Evolutionary conservation across 352 stramenopile species (phyloP).

Genomic region (Phytophthora pisi): DNA sequence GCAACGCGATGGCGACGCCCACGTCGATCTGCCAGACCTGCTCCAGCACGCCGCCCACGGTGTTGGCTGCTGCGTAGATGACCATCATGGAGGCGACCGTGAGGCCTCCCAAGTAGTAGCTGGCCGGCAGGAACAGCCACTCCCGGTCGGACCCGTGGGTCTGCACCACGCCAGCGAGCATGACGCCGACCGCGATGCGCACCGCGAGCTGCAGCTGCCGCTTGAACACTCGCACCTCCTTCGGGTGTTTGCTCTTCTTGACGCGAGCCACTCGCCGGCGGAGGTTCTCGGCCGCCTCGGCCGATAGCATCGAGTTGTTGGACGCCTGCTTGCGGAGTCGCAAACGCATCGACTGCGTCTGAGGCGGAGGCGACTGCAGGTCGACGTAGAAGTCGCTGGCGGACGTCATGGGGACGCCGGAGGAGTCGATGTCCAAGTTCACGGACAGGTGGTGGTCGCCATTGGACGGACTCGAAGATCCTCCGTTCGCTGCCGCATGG

Average conservation of each 20-base stretch:
- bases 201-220: constrained; percentile 47
- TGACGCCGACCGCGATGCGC: constrained; percentile 64
- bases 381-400: constrained; percentile 35
- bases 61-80: constrained; percentile 67
- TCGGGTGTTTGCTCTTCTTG: constrained; percentile 55
- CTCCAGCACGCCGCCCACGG: constrained; percentile 62
- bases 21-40: constrained; percentile 79
- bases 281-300: constrained; percentile 20
- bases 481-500: constrained; percentile 14
- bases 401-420: constrained; percentile 22
- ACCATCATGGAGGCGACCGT: constrained; percentile 72
- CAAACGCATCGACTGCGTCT: constrained; percentile 48
- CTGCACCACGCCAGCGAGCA: constrained; percentile 63
- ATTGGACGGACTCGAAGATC: constrained; percentile 13
- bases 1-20: constrained; percentile 68
- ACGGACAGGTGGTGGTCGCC: constrained; percentile 26
- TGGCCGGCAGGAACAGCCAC: constrained; percentile 65
- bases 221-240: constrained; percentile 46
- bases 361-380: constrained; percentile 31
- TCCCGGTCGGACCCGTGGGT: constrained; percentile 45
- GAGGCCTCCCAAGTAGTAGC: constrained; percentile 74
- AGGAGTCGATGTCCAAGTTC: constrained; percentile 25
- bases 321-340: constrained; percentile 41
- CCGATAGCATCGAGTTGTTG: constrained; percentile 17
- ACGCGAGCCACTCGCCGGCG: constrained; percentile 38